A percentile compares a stretch with the other conserved stretches of the same genome.
Conservation (phyloP, 257 asterid species). For the Anisodus tanguticus region DNA sequence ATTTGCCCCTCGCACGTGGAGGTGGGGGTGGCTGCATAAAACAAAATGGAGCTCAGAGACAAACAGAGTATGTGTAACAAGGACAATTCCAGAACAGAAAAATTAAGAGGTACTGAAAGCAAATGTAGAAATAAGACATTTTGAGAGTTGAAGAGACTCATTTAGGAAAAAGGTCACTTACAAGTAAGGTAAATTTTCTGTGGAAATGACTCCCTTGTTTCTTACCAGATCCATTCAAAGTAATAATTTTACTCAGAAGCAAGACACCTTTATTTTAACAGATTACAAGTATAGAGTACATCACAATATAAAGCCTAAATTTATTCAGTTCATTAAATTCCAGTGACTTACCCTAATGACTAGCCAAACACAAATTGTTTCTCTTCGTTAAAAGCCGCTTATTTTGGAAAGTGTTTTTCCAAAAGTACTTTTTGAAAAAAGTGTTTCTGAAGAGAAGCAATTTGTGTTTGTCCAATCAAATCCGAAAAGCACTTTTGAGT, state of each 20-base stretch:
- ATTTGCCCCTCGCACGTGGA: slow-evolving; percentile 80
- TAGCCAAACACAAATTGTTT: too few species aligned
- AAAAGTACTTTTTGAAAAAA: too few species aligned
- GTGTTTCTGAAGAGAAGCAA: too few species aligned
- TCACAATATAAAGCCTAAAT: not conserved
- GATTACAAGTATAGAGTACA: not conserved
- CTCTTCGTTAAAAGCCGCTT: too few species aligned
- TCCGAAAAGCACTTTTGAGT: too few species aligned
- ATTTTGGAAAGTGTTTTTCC: too few species aligned
- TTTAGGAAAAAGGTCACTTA: not conserved
- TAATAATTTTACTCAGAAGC: not conserved
- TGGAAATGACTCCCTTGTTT: not conserved
- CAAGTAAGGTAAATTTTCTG: not conserved
- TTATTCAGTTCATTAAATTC: not conserved
- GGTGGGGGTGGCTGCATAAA: slow-evolving; percentile 84
- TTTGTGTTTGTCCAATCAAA: too few species aligned
- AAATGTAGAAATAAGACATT: not conserved
- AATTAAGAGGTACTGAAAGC: not conserved
- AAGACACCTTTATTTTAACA: not conserved
- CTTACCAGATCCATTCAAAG: not conserved
- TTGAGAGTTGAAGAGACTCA: not conserved
- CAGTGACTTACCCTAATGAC: too few species aligned
- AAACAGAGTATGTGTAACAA: not conserved
- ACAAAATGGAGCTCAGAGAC: not conserved
- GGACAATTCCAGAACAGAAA: not conserved